Evolutionary conservation across 2,329 filamentous ascomycete genomes (phyloP).

Genomic region (Ophiosphaerella herpotricha): DNA sequence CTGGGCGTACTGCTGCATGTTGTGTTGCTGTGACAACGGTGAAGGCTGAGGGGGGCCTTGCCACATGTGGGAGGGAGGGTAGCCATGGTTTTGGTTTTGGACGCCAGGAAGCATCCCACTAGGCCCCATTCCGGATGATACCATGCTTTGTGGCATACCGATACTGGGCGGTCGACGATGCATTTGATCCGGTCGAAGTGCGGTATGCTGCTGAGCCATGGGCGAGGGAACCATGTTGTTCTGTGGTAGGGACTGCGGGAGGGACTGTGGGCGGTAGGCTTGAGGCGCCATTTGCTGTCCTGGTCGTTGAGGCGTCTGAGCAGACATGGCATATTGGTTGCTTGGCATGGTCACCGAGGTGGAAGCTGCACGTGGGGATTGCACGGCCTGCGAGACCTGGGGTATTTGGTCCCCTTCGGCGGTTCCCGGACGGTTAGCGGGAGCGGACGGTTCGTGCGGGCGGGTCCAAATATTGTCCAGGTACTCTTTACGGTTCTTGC

Average conservation of each 20-base stretch:
- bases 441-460: conserved; percentile 75
- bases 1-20: conserved; percentile 52
- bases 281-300: conserved; percentile 65
- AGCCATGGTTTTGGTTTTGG: conserved; percentile 53
- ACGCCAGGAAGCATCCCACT: conserved; percentile 44
- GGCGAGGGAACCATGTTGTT: conserved; percentile 74
- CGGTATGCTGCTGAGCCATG: conserved; percentile 70
- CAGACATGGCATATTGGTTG: conserved; percentile 62
- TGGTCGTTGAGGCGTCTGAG: conserved; percentile 63
- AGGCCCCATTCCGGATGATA: conserved; percentile 41
- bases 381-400: conserved; percentile 50
- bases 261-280: conserved; percentile 72
- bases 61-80: conserved; percentile 55
- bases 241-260: conserved; percentile 72
- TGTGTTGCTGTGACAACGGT: conserved; percentile 53
- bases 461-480: conserved; percentile 81
- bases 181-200: conserved; percentile 64
- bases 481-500: conserved; percentile 77
- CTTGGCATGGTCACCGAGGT: conserved; percentile 60
- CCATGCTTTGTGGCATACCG: conserved; percentile 43
- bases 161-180: conserved; percentile 68
- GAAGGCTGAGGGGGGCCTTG: conserved; percentile 55
- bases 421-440: conserved; percentile 50
- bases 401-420: conserved; percentile 46
- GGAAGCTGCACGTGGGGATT: conserved; percentile 61